Conservation (phyloP, 1,284 basidiomycete genomes). For the Tilletia setariae region DNA sequence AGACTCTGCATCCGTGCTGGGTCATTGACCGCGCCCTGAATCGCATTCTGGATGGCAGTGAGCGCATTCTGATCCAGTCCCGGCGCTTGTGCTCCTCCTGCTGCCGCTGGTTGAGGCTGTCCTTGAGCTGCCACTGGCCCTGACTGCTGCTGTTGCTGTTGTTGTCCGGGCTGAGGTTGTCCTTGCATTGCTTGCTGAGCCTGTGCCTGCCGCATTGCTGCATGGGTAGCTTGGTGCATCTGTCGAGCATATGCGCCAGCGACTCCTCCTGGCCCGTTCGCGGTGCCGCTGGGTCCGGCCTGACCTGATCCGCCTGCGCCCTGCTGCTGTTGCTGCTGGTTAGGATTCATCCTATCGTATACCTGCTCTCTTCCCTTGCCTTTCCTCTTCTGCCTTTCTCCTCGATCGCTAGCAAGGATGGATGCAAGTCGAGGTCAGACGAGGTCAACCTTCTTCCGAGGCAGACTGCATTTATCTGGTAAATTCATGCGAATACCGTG, state of each 20-base stretch:
- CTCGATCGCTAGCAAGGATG: too few species aligned
- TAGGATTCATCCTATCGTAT: constrained; percentile 35
- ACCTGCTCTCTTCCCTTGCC: constrained; percentile 35
- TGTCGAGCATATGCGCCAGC: constrained; percentile 37
- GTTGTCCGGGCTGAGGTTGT: background rate
- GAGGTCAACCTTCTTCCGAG: background rate
- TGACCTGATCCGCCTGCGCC: background rate
- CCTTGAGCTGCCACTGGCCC: background rate
- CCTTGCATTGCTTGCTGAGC: constrained; percentile 16
- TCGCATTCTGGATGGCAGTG: constrained; percentile 17
- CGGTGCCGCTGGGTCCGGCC: constrained; percentile 19
- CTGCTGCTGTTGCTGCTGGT: constrained; percentile 42
- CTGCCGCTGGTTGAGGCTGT: constrained; percentile 17
- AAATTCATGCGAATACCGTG: too few species aligned
- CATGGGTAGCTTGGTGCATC: constrained; percentile 40
- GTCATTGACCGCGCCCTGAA: constrained; percentile 18
- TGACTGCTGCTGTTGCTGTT: constrained; percentile 16
- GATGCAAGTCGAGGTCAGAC: background rate
- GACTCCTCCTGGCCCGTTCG: background rate
- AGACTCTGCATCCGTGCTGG: constrained; percentile 9
- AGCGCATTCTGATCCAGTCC: constrained; percentile 8
- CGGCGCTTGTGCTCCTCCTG: constrained; percentile 15
- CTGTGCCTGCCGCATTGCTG: constrained; percentile 34
- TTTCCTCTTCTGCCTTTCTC: constrained; percentile 30
- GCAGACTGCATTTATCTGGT: background rate